phyloP scores from a whole-genome alignment of 2,329 filamentous ascomycete species.

The Xylaria sp. region DNA sequence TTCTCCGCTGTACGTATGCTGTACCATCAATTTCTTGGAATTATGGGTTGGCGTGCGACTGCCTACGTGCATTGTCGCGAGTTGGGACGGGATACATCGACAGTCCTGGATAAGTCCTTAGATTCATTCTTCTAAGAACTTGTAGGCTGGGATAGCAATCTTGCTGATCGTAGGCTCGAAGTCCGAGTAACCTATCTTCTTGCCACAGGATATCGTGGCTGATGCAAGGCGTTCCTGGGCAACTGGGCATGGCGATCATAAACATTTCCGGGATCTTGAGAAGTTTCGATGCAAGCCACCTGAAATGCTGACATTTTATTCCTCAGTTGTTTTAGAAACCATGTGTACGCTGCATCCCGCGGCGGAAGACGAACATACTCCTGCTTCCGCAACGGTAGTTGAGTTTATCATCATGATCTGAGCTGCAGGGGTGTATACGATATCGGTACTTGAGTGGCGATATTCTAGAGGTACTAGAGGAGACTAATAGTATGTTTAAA shows the following conservation, averaged over 20 bases:
- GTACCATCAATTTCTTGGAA: slow-evolving; percentile 18
- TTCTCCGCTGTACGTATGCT: slow-evolving; percentile 27
- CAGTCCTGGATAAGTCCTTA: not conserved
- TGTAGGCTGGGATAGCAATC: not conserved
- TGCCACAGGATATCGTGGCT: slow-evolving; percentile 3
- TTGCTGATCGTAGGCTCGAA: slow-evolving; percentile 10
- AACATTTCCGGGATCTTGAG: slow-evolving; percentile 9
- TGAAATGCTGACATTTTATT: not conserved
- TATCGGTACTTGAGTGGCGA: slow-evolving; percentile 4
- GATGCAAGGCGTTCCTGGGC: slow-evolving; percentile 14
- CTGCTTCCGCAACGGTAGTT: slow-evolving; percentile 21
- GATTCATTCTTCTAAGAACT: not conserved
- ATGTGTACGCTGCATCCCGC: slow-evolving; percentile 7
- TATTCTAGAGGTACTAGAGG: not conserved
- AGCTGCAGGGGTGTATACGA: slow-evolving; percentile 5
- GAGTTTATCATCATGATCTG: slow-evolving; percentile 18
- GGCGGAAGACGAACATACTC: slow-evolving; percentile 19
- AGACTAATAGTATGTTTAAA: slow-evolving; percentile 13
- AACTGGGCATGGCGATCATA: slow-evolving; percentile 3
- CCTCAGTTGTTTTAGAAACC: slow-evolving; percentile 10
- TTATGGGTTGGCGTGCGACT: slow-evolving; percentile 2
- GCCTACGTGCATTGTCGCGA: slow-evolving; percentile 5
- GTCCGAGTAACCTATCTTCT: slow-evolving; percentile 13
- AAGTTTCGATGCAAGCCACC: slow-evolving; percentile 27
- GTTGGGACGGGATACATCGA: not conserved